Percentiles rank a stretch among this genome's conserved stretches.
phyloP scores from a whole-genome alignment of 1,284 basidiomycete genomes.

The Rhodotorula sp. region DNA sequence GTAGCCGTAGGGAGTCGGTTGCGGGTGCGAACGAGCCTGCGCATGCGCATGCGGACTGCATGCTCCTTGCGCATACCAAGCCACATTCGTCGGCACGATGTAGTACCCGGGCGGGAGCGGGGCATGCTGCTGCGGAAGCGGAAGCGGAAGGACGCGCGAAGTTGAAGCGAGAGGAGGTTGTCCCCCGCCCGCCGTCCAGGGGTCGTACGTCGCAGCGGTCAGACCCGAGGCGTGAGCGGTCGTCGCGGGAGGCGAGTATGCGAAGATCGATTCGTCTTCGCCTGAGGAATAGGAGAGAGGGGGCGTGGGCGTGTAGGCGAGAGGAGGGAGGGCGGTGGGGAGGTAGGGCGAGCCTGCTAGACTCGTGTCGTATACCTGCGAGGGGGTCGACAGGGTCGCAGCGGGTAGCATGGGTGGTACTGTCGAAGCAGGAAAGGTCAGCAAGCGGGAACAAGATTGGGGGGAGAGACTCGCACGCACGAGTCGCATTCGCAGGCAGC shows the following conservation, averaged over 20 bases:
- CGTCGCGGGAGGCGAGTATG: background rate
- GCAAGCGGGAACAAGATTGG: background rate
- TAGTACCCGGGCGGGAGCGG: background rate
- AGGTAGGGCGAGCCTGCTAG: background rate
- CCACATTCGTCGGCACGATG: too few species aligned
- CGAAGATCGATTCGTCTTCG: background rate
- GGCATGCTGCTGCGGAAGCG: background rate
- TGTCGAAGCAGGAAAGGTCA: background rate
- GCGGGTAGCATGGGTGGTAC: too few species aligned
- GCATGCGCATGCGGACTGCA: too few species aligned
- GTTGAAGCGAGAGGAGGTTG: background rate
- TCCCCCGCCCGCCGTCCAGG: background rate
- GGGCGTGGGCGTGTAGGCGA: background rate
- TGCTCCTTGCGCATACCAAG: too few species aligned
- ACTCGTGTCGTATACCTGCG: background rate
- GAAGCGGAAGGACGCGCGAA: background rate
- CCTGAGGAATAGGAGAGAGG: conserved; percentile 9
- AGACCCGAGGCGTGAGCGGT: background rate
- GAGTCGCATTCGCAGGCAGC: background rate
- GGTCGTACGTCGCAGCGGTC: background rate
- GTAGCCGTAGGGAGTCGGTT: too few species aligned
- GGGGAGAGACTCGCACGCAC: background rate
- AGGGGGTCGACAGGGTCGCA: background rate
- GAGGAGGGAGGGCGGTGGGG: background rate
- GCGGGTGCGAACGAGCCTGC: too few species aligned